Conservation (phyloP, 2,329 filamentous ascomycete genomes). For the Talaromyces albobiverticillius region DNA sequence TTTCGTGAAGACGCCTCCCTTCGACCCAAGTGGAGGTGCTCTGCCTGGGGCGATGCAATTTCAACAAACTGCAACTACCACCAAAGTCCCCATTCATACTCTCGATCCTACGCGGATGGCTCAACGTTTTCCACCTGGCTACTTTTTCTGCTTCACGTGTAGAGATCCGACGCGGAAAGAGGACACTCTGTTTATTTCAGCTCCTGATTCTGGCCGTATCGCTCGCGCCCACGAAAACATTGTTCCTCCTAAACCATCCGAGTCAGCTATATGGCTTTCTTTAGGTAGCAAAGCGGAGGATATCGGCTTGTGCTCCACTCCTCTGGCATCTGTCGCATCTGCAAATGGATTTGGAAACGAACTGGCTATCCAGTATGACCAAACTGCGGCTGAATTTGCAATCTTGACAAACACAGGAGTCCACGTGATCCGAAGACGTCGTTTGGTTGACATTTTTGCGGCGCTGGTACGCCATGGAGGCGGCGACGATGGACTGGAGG, state of each 20-base stretch:
- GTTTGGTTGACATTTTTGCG: conserved; percentile 90
- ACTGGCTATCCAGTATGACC: conserved; percentile 91
- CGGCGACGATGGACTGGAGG: conserved; percentile 72
- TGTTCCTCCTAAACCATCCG: conserved; percentile 63
- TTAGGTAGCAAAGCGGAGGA: conserved; percentile 73
- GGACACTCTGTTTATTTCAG: conserved; percentile 76
- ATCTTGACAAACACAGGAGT: conserved; percentile 89
- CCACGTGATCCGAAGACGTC: conserved; percentile 76
- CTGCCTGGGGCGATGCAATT: conserved; percentile 23
- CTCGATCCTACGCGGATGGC: conserved; percentile 41
- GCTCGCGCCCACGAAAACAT: conserved; percentile 53
- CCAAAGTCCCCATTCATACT: conserved; percentile 48
- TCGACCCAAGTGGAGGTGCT: conserved; percentile 29
- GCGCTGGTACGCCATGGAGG: conserved; percentile 70
- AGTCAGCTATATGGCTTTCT: conserved; percentile 76
- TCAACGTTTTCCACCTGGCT: conserved; percentile 73
- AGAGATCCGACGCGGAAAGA: conserved; percentile 57
- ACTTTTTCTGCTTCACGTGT: conserved; percentile 80
- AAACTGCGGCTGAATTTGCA: conserved; percentile 76
- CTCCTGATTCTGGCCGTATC: conserved; percentile 85
- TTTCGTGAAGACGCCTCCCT: conserved; percentile 89
- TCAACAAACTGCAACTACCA: conserved; percentile 40
- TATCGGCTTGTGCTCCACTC: conserved; percentile 70
- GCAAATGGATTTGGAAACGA: conserved; percentile 90
- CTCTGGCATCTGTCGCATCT: conserved; percentile 65